phyloP scores from a whole-genome alignment of 371 early-diverging fungal species.

The Amoeboaphelidium occidentale region DNA sequence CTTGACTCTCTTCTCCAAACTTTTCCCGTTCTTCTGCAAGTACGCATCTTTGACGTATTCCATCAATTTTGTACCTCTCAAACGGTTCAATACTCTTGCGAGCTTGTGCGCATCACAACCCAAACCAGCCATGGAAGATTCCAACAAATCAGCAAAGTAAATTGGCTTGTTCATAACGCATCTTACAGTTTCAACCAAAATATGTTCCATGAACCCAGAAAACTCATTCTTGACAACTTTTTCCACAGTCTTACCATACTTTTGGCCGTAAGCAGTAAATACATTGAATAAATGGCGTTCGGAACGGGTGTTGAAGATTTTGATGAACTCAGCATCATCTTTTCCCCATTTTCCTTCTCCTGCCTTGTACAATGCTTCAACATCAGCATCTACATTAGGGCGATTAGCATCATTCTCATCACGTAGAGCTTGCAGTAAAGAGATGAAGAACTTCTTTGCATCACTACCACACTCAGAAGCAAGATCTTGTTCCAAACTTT shows the following conservation, averaged over 20 bases:
- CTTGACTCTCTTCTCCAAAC: constrained; percentile 16
- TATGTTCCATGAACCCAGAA: constrained; percentile 18
- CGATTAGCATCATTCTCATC: constrained; percentile 5
- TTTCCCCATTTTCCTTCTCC: constrained; percentile 22
- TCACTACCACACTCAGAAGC: neutral
- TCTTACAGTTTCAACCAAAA: constrained; percentile 11
- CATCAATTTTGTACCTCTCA: constrained; percentile 18
- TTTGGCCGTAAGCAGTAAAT: constrained; percentile 14
- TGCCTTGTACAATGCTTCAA: constrained; percentile 20
- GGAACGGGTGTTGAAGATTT: constrained; percentile 10
- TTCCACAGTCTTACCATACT: constrained; percentile 15
- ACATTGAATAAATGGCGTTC: constrained; percentile 16
- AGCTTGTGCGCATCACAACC: constrained; percentile 21
- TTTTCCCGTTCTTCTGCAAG: constrained; percentile 11
- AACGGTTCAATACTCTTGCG: constrained; percentile 17
- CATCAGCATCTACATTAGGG: constrained; percentile 12
- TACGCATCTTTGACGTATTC: constrained; percentile 18
- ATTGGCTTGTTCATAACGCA: constrained; percentile 11
- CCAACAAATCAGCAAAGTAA: constrained; percentile 19
- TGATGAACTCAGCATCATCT: constrained; percentile 14
- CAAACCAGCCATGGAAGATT: constrained; percentile 22
- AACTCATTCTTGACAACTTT: constrained; percentile 23
- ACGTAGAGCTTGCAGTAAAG: constrained; percentile 2
- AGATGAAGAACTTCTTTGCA: neutral
- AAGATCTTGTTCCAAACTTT: neutral